A percentile compares a stretch with the other conserved stretches of the same genome.
Conservation (phyloP, 2,329 filamentous ascomycete genomes). For the Pleomassaria siparia region DNA sequence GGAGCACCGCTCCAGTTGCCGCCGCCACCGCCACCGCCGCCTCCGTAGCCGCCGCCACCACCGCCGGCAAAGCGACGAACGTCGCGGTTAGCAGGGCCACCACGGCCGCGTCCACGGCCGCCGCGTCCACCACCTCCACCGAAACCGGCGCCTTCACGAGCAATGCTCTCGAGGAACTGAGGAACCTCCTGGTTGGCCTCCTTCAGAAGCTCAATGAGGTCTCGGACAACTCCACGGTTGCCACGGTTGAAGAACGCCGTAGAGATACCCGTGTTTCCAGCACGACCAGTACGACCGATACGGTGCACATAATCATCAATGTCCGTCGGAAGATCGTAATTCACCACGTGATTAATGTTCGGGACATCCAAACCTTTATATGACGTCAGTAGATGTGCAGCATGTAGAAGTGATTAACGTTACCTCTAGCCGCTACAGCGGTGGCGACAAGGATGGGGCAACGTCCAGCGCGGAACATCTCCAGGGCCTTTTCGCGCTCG, state of each 20-base stretch:
- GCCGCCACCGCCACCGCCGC: constrained; percentile 46
- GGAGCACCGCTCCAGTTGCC: constrained; percentile 48
- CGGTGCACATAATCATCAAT: constrained; percentile 99
- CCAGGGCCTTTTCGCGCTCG: constrained; percentile 95
- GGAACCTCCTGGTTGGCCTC: constrained; percentile 98
- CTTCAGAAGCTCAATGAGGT: constrained; percentile 96
- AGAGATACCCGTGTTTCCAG: constrained; percentile 96
- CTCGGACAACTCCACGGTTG: constrained; percentile 95
- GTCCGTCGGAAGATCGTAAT: constrained; percentile 98
- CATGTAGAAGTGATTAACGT: constrained; percentile 21
- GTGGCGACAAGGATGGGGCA: constrained; percentile 97
- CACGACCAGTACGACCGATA: constrained; percentile 99
- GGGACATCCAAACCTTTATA: constrained; percentile 82
- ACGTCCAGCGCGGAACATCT: constrained; percentile 94
- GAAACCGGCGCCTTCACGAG: constrained; percentile 83
- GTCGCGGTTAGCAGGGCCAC: constrained; percentile 74
- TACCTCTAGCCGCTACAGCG: constrained; percentile 78
- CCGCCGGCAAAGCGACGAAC: constrained; percentile 65
- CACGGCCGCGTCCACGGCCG: constrained; percentile 71
- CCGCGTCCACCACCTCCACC: constrained; percentile 69
- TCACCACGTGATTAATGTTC: constrained; percentile 95
- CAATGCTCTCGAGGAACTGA: constrained; percentile 92
- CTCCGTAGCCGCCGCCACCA: constrained; percentile 59
- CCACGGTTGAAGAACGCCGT: constrained; percentile 99
- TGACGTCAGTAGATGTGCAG: too few relatives aligned